A percentile compares a stretch with the other conserved stretches of the same genome.
Conservation (phyloP, 352 stramenopile genomes). For the Elongisporangium senticosum region DNA sequence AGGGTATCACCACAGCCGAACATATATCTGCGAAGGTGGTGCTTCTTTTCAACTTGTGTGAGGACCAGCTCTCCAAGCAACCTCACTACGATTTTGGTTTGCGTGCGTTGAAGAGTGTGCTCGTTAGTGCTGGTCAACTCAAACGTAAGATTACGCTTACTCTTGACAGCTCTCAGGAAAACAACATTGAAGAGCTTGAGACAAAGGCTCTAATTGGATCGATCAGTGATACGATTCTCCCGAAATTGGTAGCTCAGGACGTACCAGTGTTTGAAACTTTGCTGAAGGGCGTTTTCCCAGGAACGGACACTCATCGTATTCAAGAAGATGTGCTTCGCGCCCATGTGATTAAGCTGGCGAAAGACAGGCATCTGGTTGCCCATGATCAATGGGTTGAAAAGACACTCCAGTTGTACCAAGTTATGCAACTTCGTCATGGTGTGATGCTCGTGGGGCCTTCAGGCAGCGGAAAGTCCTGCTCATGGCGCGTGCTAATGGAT, state of each 20-base stretch:
- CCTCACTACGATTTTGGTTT: conserved; percentile 99
- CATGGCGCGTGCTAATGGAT: conserved; percentile 91
- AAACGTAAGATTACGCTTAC: conserved; percentile 90
- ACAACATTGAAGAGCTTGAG: conserved; percentile 80
- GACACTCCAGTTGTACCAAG: conserved; percentile 97
- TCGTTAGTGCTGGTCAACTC: conserved; percentile 97
- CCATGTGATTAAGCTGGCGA: conserved; percentile 91
- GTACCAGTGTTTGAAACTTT: conserved; percentile 95
- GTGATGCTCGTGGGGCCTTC: conserved; percentile 99
- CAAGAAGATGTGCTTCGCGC: conserved; percentile 86
- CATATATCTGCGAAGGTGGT: conserved; percentile 96
- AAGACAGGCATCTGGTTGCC: conserved; percentile 82
- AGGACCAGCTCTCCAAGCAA: conserved; percentile 98
- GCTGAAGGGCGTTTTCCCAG: conserved; percentile 96
- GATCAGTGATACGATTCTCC: conserved; percentile 99
- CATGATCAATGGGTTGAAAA: conserved; percentile 97
- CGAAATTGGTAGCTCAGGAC: conserved; percentile 98
- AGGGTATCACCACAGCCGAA: conserved; percentile 98
- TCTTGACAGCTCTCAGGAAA: conserved; percentile 22
- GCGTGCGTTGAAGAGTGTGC: conserved; percentile 98
- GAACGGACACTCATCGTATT: conserved; percentile 73
- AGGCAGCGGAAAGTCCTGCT: conserved; percentile 96
- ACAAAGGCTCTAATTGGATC: conserved; percentile 94
- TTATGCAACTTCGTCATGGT: conserved; percentile 96
- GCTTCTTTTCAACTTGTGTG: conserved; percentile 97